Evolutionary conservation across 495 filamentous ascomycete genomes (phyloP).

Genomic region (Letharia columbiana): DNA sequence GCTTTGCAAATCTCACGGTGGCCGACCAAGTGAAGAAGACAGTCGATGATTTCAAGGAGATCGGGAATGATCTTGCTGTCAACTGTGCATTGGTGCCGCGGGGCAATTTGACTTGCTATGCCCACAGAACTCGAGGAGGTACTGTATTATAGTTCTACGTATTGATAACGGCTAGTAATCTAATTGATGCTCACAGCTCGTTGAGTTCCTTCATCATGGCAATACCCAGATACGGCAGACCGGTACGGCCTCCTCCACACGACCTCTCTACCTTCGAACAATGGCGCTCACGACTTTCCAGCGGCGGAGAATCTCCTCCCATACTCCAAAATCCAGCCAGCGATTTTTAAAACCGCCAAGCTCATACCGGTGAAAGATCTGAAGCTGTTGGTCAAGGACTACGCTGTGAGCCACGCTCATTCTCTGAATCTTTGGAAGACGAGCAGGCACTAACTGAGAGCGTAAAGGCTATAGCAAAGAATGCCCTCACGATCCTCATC

Average conservation of each 20-base stretch:
- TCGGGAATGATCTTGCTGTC: too few relatives aligned
- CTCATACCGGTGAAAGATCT: slow-evolving; percentile 77
- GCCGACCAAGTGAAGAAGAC: too few relatives aligned
- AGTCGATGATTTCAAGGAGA: too few relatives aligned
- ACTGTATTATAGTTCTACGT: slow-evolving; percentile 1
- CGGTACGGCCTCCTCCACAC: slow-evolving; percentile 36
- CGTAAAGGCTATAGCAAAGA: slow-evolving; percentile 70
- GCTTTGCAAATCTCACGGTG: too few relatives aligned
- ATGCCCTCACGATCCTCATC: slow-evolving; percentile 87
- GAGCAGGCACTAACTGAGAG: slow-evolving; percentile 5
- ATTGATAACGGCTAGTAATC: slow-evolving; percentile 8
- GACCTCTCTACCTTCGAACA: slow-evolving; percentile 14
- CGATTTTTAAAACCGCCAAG: slow-evolving; percentile 74
- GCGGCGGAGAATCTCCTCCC: slow-evolving; percentile 80
- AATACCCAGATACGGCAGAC: slow-evolving; percentile 76
- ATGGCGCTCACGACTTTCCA: slow-evolving; percentile 25
- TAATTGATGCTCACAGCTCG: slow-evolving; percentile 48
- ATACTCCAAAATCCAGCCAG: slow-evolving; percentile 67
- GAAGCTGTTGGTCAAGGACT: slow-evolving; percentile 79
- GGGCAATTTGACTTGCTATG: slow-evolving; percentile 39
- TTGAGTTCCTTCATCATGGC: slow-evolving; percentile 83
- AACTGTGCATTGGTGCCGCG: too few relatives aligned
- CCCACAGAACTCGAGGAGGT: slow-evolving; percentile 80
- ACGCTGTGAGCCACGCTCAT: slow-evolving; percentile 46
- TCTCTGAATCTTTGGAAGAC: not conserved